Percentiles rank a stretch among this genome's conserved stretches.
phyloP scores from a whole-genome alignment of 345 rosid species.

The Eucalyptus sp. region DNA sequence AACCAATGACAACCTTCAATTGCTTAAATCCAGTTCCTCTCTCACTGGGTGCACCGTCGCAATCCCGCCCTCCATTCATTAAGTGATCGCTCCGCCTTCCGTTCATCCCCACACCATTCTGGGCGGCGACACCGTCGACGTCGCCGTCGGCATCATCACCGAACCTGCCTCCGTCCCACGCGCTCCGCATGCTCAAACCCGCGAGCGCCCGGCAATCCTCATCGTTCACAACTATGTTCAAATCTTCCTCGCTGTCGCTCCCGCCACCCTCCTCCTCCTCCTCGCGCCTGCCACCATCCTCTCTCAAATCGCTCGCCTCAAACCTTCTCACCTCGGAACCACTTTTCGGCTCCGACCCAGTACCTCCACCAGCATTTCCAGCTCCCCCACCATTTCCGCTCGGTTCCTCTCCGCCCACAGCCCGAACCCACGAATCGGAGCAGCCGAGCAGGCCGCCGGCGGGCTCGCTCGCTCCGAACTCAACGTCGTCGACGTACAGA shows the following conservation, averaged over 20 bases:
- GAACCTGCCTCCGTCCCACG: not conserved
- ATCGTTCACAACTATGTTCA: conserved; percentile 55
- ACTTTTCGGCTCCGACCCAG: not conserved
- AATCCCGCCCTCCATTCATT: not conserved
- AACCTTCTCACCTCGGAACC: not conserved
- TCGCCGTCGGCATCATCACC: not conserved
- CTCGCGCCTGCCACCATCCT: not conserved
- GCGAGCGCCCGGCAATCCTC: conserved; percentile 21
- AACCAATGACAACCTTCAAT: not conserved
- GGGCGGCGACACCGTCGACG: not conserved
- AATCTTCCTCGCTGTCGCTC: conserved; percentile 58
- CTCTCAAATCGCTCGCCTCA: not conserved
- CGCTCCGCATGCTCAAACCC: not conserved
- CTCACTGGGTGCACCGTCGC: not conserved
- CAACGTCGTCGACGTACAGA: conserved; percentile 36
- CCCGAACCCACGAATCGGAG: not conserved
- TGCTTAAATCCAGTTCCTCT: not conserved
- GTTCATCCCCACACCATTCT: not conserved
- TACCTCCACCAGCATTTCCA: not conserved
- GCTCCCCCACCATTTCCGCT: not conserved
- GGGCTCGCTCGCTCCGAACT: conserved; percentile 15
- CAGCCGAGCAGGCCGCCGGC: not conserved
- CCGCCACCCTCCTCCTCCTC: conserved; percentile 4
- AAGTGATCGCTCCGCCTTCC: not conserved
- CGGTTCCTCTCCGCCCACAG: not conserved